A percentile compares a stretch with the other conserved stretches of the same genome.
These are phyloP conservation scores for Arbutus unedo DNA, from an alignment of 148 eudicot genomes.

Conservation along the genomic window DNA sequence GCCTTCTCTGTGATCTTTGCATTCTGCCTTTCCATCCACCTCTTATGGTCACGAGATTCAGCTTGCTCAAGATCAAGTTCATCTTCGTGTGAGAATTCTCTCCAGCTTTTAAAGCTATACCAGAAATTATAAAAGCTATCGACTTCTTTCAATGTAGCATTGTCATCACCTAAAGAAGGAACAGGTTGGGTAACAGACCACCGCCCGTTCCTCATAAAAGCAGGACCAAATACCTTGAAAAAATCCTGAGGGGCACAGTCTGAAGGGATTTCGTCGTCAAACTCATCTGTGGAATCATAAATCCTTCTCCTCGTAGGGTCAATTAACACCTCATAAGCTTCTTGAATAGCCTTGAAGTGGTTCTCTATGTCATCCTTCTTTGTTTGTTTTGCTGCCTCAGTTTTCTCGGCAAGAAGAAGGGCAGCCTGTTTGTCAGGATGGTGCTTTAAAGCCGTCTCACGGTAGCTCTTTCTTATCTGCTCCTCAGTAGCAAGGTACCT, in stretches of 20 bases:
- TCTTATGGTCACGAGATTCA: constrained; percentile 89
- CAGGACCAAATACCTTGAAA: constrained; percentile 88
- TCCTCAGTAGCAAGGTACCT: constrained; percentile 97
- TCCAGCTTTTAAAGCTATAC: constrained; percentile 92
- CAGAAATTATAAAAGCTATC: constrained; percentile 84
- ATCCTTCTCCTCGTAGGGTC: constrained; percentile 84
- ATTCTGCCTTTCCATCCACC: constrained; percentile 99
- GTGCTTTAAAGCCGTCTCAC: constrained; percentile 85
- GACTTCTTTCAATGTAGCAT: constrained; percentile 59
- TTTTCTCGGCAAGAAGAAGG: constrained; percentile 66
- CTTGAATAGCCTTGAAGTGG: constrained; percentile 85
- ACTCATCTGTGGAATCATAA: constrained; percentile 94
- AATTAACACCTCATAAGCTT: constrained; percentile 78
- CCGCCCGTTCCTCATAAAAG: constrained; percentile 85
- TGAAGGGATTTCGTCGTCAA: constrained; percentile 89
- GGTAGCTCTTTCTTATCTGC: constrained; percentile 77
- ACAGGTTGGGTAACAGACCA: constrained; percentile 85
- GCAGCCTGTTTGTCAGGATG: constrained; percentile 98
- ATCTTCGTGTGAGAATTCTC: constrained; percentile 91
- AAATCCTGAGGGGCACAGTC: constrained; percentile 94
- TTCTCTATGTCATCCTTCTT: constrained; percentile 91
- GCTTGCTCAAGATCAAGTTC: constrained; percentile 96
- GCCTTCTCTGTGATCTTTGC: constrained; percentile 93
- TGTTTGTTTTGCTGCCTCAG: constrained; percentile 72
- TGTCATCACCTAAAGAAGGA: constrained; percentile 78